phyloP scores from a whole-genome alignment of 202 grass and related monocot genomes.

The Brachypodium distachyon region DNA sequence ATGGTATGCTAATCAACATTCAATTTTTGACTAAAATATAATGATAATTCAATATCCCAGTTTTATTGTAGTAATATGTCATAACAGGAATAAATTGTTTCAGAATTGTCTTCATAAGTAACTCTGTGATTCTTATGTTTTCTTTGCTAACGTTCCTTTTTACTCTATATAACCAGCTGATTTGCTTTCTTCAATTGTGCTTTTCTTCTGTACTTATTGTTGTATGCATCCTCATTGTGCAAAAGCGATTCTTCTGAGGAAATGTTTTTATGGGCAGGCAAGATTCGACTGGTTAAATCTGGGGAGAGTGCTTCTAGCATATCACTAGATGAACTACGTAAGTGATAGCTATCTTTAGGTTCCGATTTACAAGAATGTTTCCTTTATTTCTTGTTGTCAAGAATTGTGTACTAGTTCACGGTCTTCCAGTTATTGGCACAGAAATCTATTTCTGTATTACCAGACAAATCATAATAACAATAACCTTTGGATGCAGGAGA shows the following conservation, averaged over 20 bases:
- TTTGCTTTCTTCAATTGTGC: background rate
- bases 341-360: conserved; percentile 13
- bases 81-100: background rate
- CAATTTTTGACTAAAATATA: background rate
- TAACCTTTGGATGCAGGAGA: conserved; percentile 28
- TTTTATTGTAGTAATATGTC: background rate
- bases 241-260: conserved; percentile 18
- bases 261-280: conserved; percentile 40
- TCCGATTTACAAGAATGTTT: background rate
- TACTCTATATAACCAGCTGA: background rate
- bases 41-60: background rate
- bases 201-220: background rate
- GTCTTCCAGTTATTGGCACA: background rate
- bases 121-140: background rate
- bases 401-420: background rate
- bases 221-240: background rate
- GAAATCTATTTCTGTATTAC: background rate
- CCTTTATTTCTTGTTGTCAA: background rate
- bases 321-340: conserved; percentile 62
- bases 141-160: background rate
- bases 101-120: background rate
- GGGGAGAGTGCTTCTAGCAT: conserved; percentile 46
- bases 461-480: background rate
- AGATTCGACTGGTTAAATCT: conserved; percentile 63
- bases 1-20: conserved; percentile 53